Evolutionary conservation across 2,329 filamentous ascomycete genomes (phyloP).

Genomic region (Botrytis cinerea): DNA sequence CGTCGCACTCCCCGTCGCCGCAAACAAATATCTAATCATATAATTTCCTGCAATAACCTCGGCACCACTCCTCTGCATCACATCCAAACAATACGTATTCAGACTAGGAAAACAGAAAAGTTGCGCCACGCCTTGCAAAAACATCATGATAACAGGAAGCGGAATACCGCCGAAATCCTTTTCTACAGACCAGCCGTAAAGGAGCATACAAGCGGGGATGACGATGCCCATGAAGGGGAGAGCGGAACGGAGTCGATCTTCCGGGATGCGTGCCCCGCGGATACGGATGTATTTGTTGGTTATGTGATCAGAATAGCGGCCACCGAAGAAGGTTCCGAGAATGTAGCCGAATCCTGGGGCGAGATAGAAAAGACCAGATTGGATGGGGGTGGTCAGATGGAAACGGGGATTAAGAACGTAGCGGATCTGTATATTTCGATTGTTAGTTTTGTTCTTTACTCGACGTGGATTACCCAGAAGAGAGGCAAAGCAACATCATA

Average conservation of each 20-base stretch:
- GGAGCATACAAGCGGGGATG: constrained; percentile 63
- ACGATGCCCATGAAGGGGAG: constrained; percentile 58
- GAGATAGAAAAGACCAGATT: constrained; percentile 72
- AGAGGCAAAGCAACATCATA: not conserved
- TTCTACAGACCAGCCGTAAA: constrained; percentile 66
- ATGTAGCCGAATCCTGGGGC: constrained; percentile 72
- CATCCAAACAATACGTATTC: constrained; percentile 81
- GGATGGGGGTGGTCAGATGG: constrained; percentile 63
- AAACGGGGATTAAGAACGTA: constrained; percentile 76
- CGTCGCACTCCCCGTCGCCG: constrained; percentile 67
- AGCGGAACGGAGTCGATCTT: constrained; percentile 65
- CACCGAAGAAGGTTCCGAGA: constrained; percentile 69
- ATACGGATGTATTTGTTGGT: constrained; percentile 64
- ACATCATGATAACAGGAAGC: constrained; percentile 71
- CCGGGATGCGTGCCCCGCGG: constrained; percentile 60
- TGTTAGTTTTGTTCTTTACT: not conserved
- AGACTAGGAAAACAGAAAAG: constrained; percentile 74
- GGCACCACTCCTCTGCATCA: constrained; percentile 69
- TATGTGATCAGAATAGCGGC: constrained; percentile 66
- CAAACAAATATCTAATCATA: constrained; percentile 74
- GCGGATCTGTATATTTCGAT: constrained; percentile 50
- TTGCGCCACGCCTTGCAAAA: constrained; percentile 72
- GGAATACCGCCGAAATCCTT: constrained; percentile 53
- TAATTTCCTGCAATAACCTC: constrained; percentile 83
- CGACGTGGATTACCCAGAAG: too few relatives aligned